phyloP scores from a whole-genome alignment of 2,329 filamentous ascomycete species.

The Aspergillus aculeatus region DNA sequence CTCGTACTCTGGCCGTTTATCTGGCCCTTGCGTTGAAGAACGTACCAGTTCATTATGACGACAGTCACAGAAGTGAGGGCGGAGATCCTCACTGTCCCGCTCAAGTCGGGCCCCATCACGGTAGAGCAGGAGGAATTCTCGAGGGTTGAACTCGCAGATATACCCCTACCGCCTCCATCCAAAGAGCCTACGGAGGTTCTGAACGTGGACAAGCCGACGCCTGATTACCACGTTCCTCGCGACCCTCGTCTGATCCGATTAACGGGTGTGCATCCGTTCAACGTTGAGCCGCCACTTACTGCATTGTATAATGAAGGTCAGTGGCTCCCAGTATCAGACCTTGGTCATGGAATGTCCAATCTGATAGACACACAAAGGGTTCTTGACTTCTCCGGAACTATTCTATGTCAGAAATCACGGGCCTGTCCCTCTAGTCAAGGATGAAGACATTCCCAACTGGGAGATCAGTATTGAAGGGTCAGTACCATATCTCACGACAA shows the following conservation, averaged over 20 bases:
- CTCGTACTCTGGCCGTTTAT: not conserved
- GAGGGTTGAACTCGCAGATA: constrained; percentile 35
- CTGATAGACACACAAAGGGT: constrained; percentile 51
- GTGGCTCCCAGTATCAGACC: not conserved
- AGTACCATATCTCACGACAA: not conserved
- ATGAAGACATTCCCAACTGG: constrained; percentile 74
- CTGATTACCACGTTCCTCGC: constrained; percentile 75
- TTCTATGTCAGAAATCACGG: constrained; percentile 95
- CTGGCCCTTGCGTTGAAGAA: not conserved
- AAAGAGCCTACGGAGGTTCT: constrained; percentile 61
- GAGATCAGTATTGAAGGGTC: constrained; percentile 76
- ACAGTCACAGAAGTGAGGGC: constrained; percentile 27
- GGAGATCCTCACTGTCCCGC: constrained; percentile 14
- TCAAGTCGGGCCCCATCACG: constrained; percentile 24
- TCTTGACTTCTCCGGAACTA: constrained; percentile 80
- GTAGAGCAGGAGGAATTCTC: constrained; percentile 28
- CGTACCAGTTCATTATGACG: constrained; percentile 20
- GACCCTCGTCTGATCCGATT: constrained; percentile 80
- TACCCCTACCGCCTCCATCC: constrained; percentile 69
- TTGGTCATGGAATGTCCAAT: not conserved
- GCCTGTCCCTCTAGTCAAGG: constrained; percentile 70
- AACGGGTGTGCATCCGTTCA: constrained; percentile 88
- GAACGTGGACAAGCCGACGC: constrained; percentile 75
- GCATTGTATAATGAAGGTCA: constrained; percentile 66
- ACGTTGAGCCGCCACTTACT: constrained; percentile 79